Base-by-base conservation (phyloP, 75 land plant species). In the Adiantum capillusveneris region DNA sequence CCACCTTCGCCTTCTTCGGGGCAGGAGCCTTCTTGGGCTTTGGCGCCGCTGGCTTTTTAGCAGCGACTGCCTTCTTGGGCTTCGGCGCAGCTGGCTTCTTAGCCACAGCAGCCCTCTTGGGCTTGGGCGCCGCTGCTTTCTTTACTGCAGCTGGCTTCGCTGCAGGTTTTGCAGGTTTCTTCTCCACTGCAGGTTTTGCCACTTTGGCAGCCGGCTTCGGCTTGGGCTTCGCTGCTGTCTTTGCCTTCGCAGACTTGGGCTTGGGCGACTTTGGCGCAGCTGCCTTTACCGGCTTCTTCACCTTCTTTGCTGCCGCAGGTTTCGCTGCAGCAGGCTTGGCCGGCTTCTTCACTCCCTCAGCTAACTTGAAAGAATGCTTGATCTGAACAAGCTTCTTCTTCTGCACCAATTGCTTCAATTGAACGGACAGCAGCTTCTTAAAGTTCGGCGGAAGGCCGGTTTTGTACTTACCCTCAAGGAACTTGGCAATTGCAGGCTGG, bases 401-500 rank as follows among this genome's bases (percentile, higher is more conserved):
- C 37, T 5, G 9, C 3, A 34, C 37, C 37, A 34, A 9, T 9
- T 34, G 37, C 0, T 57, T 39, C 14, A 64, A 20, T 29, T 64
- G 60, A 6, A 57, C 1, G 11, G 36, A 31, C 2, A 64, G 42
- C 1, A 64, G 12, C 62, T 64, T 64, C 18, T 25, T 28, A 18
- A 31, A 54, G 20, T 64, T 43, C 20, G 79, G 67, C 0, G 89
- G 82, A 11, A 86, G 73, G 56, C 75, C 62, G 28, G 74, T 7
- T 57, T 75, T 72, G 75, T 76, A 82, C 17, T 56, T 62, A 52
- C 42, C 31, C 30, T 73, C 77, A 21, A 86, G 65, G 72, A 63
- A 82, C 65, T 82, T 86, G 12, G 86, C 81, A 53, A 86, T 86
- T 37, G 89, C 85, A 45, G 62, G 52, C 58, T 56, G 68, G 59